Percentiles rank a stretch among this genome's conserved stretches.
phyloP scores from a whole-genome alignment of 345 rosid genomes.

The Clausena lansium region DNA sequence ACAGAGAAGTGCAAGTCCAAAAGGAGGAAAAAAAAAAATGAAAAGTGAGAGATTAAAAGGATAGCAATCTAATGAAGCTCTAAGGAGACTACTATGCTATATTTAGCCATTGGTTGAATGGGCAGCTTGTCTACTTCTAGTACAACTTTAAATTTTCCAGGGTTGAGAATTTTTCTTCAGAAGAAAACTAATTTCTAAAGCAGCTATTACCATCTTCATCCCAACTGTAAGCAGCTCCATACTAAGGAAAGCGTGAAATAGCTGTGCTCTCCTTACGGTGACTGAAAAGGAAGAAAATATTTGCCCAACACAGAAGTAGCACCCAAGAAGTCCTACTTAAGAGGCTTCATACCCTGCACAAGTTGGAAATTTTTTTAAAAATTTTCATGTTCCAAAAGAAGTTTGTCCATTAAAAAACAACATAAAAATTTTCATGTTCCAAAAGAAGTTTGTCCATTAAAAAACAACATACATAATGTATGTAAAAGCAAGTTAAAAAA shows the following conservation, averaged over 20 bases:
- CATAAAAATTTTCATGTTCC: neutral
- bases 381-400: neutral
- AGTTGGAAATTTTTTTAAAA: neutral
- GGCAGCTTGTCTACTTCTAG: neutral
- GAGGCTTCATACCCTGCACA: conserved; percentile 78
- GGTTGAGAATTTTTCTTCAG: neutral
- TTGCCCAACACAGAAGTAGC: neutral
- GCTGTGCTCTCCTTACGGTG: neutral
- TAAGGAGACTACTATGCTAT: neutral
- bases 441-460: neutral
- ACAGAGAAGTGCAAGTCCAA: no score
- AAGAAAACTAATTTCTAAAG: neutral
- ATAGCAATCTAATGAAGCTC: neutral
- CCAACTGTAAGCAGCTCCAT: neutral
- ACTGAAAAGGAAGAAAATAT: neutral
- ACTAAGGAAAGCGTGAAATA: neutral
- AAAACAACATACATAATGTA: neutral
- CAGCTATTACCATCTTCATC: neutral
- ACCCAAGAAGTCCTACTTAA: conserved; percentile 43
- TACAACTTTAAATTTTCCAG: neutral
- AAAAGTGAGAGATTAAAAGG: neutral
- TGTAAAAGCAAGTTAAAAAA: neutral
- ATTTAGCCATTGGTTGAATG: neutral
- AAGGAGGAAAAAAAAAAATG: neutral
- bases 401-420: neutral